phyloP scores from a whole-genome alignment of 805 yeast species.

The Wickerhamiella vanderwaltii region DNA sequence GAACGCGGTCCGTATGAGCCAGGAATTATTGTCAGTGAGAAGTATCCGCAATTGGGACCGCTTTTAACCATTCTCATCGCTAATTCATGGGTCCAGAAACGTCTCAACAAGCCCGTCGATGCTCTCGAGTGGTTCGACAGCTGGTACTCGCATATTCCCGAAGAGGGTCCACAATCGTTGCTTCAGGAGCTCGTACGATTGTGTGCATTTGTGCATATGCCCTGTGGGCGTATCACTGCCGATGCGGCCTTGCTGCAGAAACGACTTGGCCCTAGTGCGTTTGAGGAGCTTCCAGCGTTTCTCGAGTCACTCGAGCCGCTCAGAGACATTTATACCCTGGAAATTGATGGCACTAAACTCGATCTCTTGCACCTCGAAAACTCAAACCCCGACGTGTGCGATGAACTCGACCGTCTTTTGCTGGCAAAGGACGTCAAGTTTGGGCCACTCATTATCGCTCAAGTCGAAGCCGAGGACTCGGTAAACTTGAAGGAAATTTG shows the following conservation, averaged over 20 bases:
- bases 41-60: conserved; percentile 5
- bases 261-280: background rate
- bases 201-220: conserved; percentile 10
- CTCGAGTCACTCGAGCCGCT: conserved; percentile 2
- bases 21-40: background rate
- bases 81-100: conserved; percentile 1
- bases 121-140: conserved; percentile 63
- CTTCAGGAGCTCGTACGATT: conserved; percentile 1
- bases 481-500: background rate
- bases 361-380: background rate
- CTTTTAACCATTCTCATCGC: conserved; percentile 2
- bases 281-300: conserved; percentile 2
- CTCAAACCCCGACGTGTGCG: background rate
- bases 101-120: conserved; percentile 44
- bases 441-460: background rate
- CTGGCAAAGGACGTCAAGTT: background rate
- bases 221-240: conserved; percentile 2
- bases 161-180: background rate
- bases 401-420: background rate
- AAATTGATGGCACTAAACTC: background rate
- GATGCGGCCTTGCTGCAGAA: conserved; percentile 1
- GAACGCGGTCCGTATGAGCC: conserved; percentile 4
- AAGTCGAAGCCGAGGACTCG: background rate
- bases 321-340: background rate
- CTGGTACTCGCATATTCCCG: conserved; percentile 9